A percentile compares a stretch with the other conserved stretches of the same genome.
These are phyloP conservation scores for Venturia effusa DNA, from an alignment of 2,329 filamentous ascomycete genomes.

Conservation along the genomic window DNA sequence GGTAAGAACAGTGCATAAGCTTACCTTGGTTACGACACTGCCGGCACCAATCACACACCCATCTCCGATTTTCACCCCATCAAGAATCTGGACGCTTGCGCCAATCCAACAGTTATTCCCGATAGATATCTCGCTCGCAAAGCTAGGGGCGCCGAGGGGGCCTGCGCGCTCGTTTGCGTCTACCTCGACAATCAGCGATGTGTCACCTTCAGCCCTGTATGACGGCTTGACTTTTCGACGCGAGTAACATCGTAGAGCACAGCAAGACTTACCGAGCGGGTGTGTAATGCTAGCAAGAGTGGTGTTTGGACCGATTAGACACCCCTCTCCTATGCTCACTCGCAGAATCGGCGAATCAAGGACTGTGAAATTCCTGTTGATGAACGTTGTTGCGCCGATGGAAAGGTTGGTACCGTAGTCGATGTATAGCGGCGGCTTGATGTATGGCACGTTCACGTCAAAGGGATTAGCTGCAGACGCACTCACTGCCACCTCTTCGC, in stretches of 20 bases:
- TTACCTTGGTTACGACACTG: conserved; percentile 37
- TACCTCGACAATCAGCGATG: not conserved
- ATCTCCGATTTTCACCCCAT: conserved; percentile 42
- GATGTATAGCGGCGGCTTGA: conserved; percentile 10
- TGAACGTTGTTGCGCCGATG: conserved; percentile 9
- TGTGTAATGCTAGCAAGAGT: conserved; percentile 8
- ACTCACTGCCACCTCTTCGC: not conserved
- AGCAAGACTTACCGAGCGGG: conserved; percentile 9
- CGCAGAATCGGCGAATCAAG: conserved; percentile 7
- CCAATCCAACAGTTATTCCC: conserved; percentile 48
- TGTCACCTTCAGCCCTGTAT: not conserved
- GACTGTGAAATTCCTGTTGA: conserved; percentile 10
- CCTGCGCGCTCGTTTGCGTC: conserved; percentile 67
- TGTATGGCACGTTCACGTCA: conserved; percentile 8
- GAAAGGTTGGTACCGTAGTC: conserved; percentile 12
- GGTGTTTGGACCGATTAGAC: conserved; percentile 10
- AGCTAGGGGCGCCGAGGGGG: conserved; percentile 41
- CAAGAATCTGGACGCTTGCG: conserved; percentile 38
- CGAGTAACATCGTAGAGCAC: not conserved
- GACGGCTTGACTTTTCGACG: not conserved
- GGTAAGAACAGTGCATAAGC: conserved; percentile 9
- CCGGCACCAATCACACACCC: conserved; percentile 42
- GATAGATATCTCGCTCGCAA: conserved; percentile 36
- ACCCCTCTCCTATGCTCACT: conserved; percentile 11
- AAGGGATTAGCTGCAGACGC: conserved; percentile 5